A percentile compares a stretch with the other conserved stretches of the same genome.
These are phyloP conservation scores for Hansenula sp. DNA, from an alignment of 1,139 yeast species.

Conservation along the genomic window DNA sequence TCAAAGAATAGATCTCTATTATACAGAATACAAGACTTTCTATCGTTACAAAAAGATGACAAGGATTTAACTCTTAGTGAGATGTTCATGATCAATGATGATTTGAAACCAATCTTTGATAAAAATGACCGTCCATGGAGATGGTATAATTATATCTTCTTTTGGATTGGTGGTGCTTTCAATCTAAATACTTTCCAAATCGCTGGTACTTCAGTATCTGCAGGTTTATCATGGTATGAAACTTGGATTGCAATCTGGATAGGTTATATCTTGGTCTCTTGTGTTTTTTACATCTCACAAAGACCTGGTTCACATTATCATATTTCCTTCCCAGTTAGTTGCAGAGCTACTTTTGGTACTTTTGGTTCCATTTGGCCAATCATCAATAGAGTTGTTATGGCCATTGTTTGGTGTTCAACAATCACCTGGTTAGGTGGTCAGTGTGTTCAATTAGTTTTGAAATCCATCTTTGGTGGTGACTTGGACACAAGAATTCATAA, in stretches of 20 bases:
- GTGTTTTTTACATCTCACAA: conserved; percentile 60
- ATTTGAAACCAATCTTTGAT: conserved; percentile 71
- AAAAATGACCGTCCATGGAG: conserved; percentile 67
- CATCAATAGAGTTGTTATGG: conserved; percentile 28
- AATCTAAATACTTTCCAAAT: conserved; percentile 90
- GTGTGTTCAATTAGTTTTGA: conserved; percentile 25
- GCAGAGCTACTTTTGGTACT: conserved; percentile 27
- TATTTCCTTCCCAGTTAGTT: conserved; percentile 28
- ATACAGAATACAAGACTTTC: conserved; percentile 2
- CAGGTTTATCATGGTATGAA: conserved; percentile 86
- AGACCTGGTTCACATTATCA: conserved; percentile 40
- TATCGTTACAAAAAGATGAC: conserved; percentile 20
- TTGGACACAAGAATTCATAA: conserved; percentile 40
- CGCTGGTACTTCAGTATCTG: conserved; percentile 74
- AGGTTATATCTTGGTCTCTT: conserved; percentile 59
- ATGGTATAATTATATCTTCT: conserved; percentile 74
- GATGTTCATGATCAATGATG: conserved; percentile 64
- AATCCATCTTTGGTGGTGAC: conserved; percentile 31
- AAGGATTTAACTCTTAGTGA: conserved; percentile 41
- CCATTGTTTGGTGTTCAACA: conserved; percentile 48
- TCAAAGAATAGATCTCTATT: background rate
- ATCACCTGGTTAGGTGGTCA: conserved; percentile 83
- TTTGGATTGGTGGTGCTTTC: conserved; percentile 87
- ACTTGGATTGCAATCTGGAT: conserved; percentile 87
- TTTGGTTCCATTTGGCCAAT: conserved; percentile 32